Base-by-base conservation (phyloP, 2,329 filamentous ascomycete genomes). In the Byssothecium circinans region DNA sequence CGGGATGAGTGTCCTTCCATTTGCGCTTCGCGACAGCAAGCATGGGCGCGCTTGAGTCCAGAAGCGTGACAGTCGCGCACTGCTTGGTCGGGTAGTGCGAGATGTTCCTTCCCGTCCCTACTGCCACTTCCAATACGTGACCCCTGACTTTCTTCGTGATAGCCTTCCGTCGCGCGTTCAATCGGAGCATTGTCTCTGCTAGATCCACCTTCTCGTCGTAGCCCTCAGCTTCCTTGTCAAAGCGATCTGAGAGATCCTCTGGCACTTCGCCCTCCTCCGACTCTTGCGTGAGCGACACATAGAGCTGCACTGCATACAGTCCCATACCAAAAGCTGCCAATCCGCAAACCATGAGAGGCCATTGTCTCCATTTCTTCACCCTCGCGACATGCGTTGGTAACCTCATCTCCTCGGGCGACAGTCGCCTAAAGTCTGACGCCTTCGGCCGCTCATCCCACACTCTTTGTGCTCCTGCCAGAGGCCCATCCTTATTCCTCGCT, bases 61-160 rank as follows among this genome's bases (percentile, higher is more conserved):
- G 66, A 47, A 78, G 58, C 11, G 75, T 78, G 44, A 79, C 60
- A 6, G 75, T 76, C 32, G 71, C 65, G 41, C 69, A 69, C 42
- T 69, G 63, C 51, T 67, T 65, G 19, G 61, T 67, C 14, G 66
- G 65, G 56, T 76, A 79, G 63, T 74, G 78, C 11, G 68, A 61
- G 50, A 74, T 64, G 49, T 79, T 79, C 52, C 77, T 66, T 14
- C 76, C 77, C 0, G 77, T 79, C 6, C 77, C 77, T 37, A 75
- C 77, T 17, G 74, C 73, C 12, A 74, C 74, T 59, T 79, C 77
- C 29, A 79, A 56, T 12, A 79, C 76, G 60, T 79, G 67, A 1
- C 77, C 77, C 11, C 56, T 60, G 46, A 73, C 76, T 55, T 67
- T 64, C 29, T 57, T 50, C 2, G 70, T 68, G 20, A 79, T 62